phyloP scores from a whole-genome alignment of 805 yeast genomes.

The Kodamaea leandrae region DNA sequence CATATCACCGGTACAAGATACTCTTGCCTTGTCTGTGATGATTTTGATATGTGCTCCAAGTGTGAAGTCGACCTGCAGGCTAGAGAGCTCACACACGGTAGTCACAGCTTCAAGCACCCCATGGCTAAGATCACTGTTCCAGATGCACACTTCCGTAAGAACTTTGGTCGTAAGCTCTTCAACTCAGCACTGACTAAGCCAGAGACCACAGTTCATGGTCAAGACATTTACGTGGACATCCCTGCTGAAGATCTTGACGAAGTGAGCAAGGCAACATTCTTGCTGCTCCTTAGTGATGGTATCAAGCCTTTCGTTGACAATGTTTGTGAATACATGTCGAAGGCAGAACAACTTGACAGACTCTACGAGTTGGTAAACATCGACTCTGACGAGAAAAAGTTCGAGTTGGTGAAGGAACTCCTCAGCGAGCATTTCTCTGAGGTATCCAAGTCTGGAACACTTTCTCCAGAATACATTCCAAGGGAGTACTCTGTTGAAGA shows the following conservation, averaged over 20 bases:
- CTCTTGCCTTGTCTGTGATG: slow-evolving; percentile 50
- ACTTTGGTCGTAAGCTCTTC: not conserved
- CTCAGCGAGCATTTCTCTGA: not conserved
- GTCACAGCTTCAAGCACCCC: slow-evolving; percentile 28
- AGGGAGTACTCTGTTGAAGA: not conserved
- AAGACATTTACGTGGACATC: slow-evolving; percentile 24
- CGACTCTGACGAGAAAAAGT: slow-evolving; percentile 20
- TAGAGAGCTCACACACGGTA: slow-evolving; percentile 13
- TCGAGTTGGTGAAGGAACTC: slow-evolving; percentile 23
- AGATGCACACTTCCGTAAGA: not conserved
- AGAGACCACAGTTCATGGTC: slow-evolving; percentile 2
- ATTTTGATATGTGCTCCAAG: slow-evolving; percentile 51
- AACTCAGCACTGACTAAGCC: not conserved
- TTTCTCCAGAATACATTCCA: not conserved
- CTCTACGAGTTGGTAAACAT: slow-evolving; percentile 17
- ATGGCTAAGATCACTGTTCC: slow-evolving; percentile 24
- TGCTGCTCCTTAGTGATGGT: slow-evolving; percentile 12
- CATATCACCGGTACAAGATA: slow-evolving; percentile 45
- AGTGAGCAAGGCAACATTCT: slow-evolving; percentile 6
- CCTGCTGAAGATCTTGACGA: slow-evolving; percentile 22
- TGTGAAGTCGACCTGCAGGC: slow-evolving; percentile 24
- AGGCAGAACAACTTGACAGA: slow-evolving; percentile 24
- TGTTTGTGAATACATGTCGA: slow-evolving; percentile 17
- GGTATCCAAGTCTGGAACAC: not conserved
- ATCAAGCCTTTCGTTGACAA: slow-evolving; percentile 17